A percentile compares a stretch with the other conserved stretches of the same genome.
Evolutionary conservation across 2,329 filamentous ascomycete species (phyloP).

Genomic region (Colletotrichum graminicola): DNA sequence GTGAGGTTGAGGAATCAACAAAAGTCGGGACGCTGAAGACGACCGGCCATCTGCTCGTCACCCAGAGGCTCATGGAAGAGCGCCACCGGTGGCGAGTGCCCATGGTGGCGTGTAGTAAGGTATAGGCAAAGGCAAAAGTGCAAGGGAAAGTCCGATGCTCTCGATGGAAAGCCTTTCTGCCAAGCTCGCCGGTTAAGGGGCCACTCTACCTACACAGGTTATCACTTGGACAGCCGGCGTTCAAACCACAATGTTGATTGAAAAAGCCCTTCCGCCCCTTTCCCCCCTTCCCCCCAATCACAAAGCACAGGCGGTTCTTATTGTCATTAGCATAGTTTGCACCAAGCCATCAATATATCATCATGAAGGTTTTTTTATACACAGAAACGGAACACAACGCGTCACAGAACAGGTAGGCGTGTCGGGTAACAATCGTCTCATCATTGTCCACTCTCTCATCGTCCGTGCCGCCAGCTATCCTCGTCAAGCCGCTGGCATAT

Average conservation of each 20-base stretch:
- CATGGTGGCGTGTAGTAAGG: too few species aligned
- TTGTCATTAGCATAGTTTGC: too few species aligned
- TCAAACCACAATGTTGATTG: too few species aligned
- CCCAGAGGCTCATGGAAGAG: not conserved
- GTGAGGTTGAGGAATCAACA: not conserved
- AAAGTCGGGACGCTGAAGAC: not conserved
- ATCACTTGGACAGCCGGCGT: not conserved
- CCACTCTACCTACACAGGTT: too few species aligned
- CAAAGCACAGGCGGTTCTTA: too few species aligned
- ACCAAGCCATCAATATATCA: not conserved
- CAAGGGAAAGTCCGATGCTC: not conserved
- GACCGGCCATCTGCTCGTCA: not conserved
- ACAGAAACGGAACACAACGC: not conserved
- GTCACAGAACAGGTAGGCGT: not conserved
- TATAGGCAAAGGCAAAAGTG: too few species aligned
- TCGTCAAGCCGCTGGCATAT: conserved; percentile 19
- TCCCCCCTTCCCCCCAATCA: too few species aligned
- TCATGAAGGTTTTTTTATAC: not conserved
- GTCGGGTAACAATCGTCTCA: conserved; percentile 37
- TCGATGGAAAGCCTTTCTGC: not conserved
- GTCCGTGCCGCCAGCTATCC: not conserved
- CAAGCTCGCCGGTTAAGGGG: not conserved
- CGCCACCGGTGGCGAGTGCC: too few species aligned
- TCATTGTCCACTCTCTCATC: conserved; percentile 37
- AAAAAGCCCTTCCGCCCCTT: too few species aligned